phyloP scores from a whole-genome alignment of 495 filamentous ascomycete species.

The Penicillium silybi region DNA sequence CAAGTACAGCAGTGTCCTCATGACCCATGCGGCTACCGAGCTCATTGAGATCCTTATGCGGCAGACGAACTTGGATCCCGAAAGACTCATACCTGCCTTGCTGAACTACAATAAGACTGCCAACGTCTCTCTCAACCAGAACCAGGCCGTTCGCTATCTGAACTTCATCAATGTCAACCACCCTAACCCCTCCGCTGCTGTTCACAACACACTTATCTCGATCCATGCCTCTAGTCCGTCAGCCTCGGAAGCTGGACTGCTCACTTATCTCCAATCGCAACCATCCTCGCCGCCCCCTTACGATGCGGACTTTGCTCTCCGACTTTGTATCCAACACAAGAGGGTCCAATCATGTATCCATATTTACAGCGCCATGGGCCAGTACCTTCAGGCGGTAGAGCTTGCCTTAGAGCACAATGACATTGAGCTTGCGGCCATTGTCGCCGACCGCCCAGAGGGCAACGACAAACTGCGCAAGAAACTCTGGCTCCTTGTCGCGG shows the following conservation, averaged over 20 bases:
- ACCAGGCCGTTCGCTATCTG: slow-evolving; percentile 93
- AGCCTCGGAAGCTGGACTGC: slow-evolving; percentile 74
- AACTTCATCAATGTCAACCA: slow-evolving; percentile 89
- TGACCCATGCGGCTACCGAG: slow-evolving; percentile 79
- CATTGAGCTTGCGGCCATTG: slow-evolving; percentile 80
- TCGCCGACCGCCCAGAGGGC: slow-evolving; percentile 81
- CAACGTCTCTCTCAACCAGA: slow-evolving; percentile 53
- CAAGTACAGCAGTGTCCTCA: slow-evolving; percentile 91
- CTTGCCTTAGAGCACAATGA: slow-evolving; percentile 84
- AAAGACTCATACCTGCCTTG: slow-evolving; percentile 85
- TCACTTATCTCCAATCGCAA: slow-evolving; percentile 80
- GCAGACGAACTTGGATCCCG: slow-evolving; percentile 80
- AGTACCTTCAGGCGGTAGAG: slow-evolving; percentile 88
- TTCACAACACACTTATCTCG: slow-evolving; percentile 95
- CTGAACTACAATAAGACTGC: slow-evolving; percentile 83
- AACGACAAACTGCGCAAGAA: slow-evolving; percentile 83
- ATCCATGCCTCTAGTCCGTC: slow-evolving; percentile 88
- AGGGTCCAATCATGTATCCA: slow-evolving; percentile 91
- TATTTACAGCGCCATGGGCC: slow-evolving; percentile 92
- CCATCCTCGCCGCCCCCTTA: slow-evolving; percentile 72
- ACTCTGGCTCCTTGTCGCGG: slow-evolving; percentile 89
- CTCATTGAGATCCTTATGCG: slow-evolving; percentile 92
- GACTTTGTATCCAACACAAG: slow-evolving; percentile 89
- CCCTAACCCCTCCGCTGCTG: slow-evolving; percentile 76
- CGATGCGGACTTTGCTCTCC: slow-evolving; percentile 95